A percentile compares a stretch with the other conserved stretches of the same genome.
phyloP scores from a whole-genome alignment of 345 rosid species.

The Mallotus nudiflorus region DNA sequence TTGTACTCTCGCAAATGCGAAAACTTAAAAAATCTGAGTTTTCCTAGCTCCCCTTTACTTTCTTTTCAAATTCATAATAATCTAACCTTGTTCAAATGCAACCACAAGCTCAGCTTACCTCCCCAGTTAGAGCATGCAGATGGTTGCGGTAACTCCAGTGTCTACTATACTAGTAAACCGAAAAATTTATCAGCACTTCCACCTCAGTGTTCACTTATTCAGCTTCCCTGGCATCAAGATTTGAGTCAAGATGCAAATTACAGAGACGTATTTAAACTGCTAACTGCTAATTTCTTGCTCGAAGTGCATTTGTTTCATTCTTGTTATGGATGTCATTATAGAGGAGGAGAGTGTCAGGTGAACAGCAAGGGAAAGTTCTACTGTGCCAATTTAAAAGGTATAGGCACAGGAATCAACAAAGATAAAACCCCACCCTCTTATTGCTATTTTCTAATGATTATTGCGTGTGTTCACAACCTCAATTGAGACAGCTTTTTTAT shows the following conservation, averaged over 20 bases:
- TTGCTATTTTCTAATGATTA: not conserved
- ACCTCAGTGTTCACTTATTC: constrained; percentile 32
- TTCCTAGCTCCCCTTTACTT: constrained; percentile 33
- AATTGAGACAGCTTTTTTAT: not conserved
- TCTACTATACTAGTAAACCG: constrained; percentile 1
- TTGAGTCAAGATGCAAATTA: constrained; percentile 1
- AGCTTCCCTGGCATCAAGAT: constrained; percentile 20
- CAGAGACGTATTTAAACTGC: not conserved
- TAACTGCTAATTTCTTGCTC: constrained; percentile 28
- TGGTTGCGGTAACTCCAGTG: constrained; percentile 17
- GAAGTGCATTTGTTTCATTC: not conserved
- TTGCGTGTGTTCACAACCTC: not conserved
- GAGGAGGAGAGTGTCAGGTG: constrained; percentile 11
- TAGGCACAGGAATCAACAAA: no score
- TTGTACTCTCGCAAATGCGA: constrained; percentile 17
- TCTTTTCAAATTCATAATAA: not conserved
- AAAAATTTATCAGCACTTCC: not conserved
- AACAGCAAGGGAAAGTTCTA: not conserved
- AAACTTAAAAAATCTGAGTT: constrained; percentile 29
- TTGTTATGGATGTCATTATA: constrained; percentile 6
- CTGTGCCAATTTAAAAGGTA: constrained; percentile 16
- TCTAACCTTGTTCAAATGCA: constrained; percentile 34
- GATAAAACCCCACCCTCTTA: no score
- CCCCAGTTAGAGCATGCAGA: not conserved
- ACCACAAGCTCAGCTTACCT: not conserved